phyloP scores from a whole-genome alignment of 306 rosid genomes.

The Erythrophleum fordii region DNA sequence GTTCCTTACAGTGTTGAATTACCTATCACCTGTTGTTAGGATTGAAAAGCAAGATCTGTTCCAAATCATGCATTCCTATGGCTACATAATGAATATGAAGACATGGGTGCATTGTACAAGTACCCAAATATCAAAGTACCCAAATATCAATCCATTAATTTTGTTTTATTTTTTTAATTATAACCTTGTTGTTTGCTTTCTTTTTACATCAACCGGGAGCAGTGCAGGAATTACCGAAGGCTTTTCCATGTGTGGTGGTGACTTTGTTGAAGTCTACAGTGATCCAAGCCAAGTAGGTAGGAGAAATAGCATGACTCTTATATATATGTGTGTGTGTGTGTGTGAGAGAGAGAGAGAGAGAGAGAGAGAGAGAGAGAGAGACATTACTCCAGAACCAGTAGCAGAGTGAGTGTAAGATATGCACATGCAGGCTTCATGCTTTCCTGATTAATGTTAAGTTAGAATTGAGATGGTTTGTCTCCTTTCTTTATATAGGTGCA shows the following conservation, averaged over 20 bases:
- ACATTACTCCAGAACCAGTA: background rate
- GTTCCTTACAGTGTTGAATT: background rate
- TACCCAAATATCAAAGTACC: slow-evolving; percentile 1
- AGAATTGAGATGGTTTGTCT: background rate
- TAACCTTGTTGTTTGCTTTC: slow-evolving; percentile 27
- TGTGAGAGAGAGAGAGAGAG: no score
- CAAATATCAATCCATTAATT: background rate
- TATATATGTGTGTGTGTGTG: background rate
- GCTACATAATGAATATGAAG: slow-evolving; percentile 14
- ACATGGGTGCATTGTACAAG: slow-evolving; percentile 4
- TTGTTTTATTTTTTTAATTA: slow-evolving; percentile 15
- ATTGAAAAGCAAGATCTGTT: slow-evolving; percentile 1
- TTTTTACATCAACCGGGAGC: slow-evolving; percentile 37
- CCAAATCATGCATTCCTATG: slow-evolving; percentile 1
- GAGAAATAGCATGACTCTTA: slow-evolving; percentile 23
- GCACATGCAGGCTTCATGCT: background rate
- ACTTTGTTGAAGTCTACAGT: slow-evolving; percentile 90
- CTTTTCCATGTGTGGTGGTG: slow-evolving; percentile 99
- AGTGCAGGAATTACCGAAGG: slow-evolving; percentile 98
- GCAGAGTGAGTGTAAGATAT: background rate
- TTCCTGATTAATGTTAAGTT: background rate
- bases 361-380: no score
- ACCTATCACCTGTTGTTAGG: background rate
- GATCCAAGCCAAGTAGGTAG: slow-evolving; percentile 85
- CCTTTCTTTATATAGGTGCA: background rate